Evolutionary conservation across 306 rosid species (phyloP), one percentile per base, ranked within the genome.

Genomic region (Gynostemma pentaphyllum): DNA sequence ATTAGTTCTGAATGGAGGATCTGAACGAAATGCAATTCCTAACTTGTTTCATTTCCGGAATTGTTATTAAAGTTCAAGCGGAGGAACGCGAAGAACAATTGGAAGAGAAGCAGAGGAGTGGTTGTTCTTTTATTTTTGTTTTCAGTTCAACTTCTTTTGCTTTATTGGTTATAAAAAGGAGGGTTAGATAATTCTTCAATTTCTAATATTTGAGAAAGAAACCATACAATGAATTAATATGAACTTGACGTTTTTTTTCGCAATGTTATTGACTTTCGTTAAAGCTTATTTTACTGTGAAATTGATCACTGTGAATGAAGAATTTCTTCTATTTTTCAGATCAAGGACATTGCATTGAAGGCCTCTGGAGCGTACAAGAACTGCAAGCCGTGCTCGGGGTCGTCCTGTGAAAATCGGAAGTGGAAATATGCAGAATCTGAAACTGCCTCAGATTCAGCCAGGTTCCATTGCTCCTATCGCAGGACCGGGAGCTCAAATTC

Each of bases 321-420:
- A 13, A 22, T 1, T 44, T 62, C 12, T 13, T n/a, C 69, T 19
- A 44, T 4, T 44, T 49, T 70, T 45, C 82, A 92, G 99, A 92
- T 92, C 87, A 92, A 88, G 86, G 99, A 86, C 62, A 88, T 92
- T 77, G 99, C 99, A 48, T 75, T 92, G 80, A 92, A 83, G 79
- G 99, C 97, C 23, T 88, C 99, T 4, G 96, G 95, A 57, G 96
- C 95, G 10, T 92, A 92, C 71, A 88, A 78, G 76, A 92, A 79
- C 70, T 92, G 99, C 82, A 86, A 83, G 84, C 99, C 95, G 7
- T 92, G 99, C 66, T 76, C 96, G 6, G 80, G 96, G 70, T 82
- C 92, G 50, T 82, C 94, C 3, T 74, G 55, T 45, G 73, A 74
- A 16, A 75, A 80, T 55, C 45, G 76, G 54, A 83, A 85, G 45